phyloP scores from a whole-genome alignment of 2,329 filamentous ascomycete species.

The Trichocomaceae sp. region DNA sequence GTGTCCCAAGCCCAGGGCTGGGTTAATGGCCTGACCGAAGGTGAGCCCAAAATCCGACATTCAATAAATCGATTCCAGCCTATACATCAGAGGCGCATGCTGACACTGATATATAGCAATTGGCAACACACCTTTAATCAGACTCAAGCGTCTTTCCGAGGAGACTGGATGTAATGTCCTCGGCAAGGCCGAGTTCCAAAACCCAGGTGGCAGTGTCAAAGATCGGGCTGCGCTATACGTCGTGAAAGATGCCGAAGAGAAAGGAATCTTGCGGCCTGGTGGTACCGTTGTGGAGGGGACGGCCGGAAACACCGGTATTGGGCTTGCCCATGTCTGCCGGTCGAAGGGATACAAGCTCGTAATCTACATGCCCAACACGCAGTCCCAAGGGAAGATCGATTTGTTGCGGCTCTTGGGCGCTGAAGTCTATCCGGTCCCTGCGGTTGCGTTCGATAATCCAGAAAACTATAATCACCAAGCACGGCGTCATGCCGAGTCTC shows the following conservation, averaged over 20 bases:
- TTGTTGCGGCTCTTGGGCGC: slow-evolving; percentile 83
- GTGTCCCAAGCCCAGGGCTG: slow-evolving; percentile 76
- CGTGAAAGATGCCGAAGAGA: slow-evolving; percentile 86
- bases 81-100: background rate
- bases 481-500: slow-evolving; percentile 72
- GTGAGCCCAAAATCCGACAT: slow-evolving; percentile 43
- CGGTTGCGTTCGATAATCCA: slow-evolving; percentile 90
- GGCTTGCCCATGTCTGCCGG: slow-evolving; percentile 91
- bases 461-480: slow-evolving; percentile 99
- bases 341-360: slow-evolving; percentile 88
- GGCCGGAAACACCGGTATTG: slow-evolving; percentile 95
- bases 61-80: background rate
- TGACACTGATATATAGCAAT: slow-evolving; percentile 57
- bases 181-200: slow-evolving; percentile 98
- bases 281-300: slow-evolving; percentile 97
- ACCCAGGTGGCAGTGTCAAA: slow-evolving; percentile 93
- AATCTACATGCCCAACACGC: slow-evolving; percentile 99
- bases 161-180: slow-evolving; percentile 90
- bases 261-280: slow-evolving; percentile 70
- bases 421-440: slow-evolving; percentile 92
- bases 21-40: slow-evolving; percentile 71
- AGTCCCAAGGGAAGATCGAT: slow-evolving; percentile 97
- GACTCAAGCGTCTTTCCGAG: slow-evolving; percentile 77
- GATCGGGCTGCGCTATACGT: slow-evolving; percentile 93
- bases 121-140: slow-evolving; percentile 92